Evolutionary conservation across 345 rosid genomes (phyloP), one percentile per base, ranked within the genome.

Genomic region (Moringa oleifera): DNA sequence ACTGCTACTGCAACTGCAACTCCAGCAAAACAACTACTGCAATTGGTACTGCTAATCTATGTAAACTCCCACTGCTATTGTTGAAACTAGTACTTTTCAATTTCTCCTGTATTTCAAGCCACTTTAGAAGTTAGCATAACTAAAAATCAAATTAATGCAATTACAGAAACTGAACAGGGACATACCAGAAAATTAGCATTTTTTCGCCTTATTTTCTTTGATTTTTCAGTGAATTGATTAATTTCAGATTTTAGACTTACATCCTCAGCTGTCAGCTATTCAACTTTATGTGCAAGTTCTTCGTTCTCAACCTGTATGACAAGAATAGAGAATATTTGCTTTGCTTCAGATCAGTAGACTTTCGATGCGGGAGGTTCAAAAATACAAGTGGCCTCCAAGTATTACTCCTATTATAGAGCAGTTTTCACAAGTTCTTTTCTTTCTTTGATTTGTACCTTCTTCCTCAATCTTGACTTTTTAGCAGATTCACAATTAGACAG

Each of bases 401-500:
- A 20, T 12, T 2, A 11, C 37, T 4, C n/a, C 37, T 33, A 33
- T 33, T 5, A n/a, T n/a, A n/a, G n/a, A n/a, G 18, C 1, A 23
- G 1, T 41, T 41, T 41, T 15, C 20, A 31, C 23, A 53, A 4
- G 12, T 15, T n/a, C n/a, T n/a, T n/a, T n/a, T n/a, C n/a, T n/a
- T n/a, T n/a, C n/a, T n/a, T n/a, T n/a, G n/a, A n/a, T 22, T 47
- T 56, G 0, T 71, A 90, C 99, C 97, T 94, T 96, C 79, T 90
- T 94, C 77, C 96, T 86, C 74, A 94, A 71, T 76, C 99, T 85
- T 63, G 99, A 94, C 61, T 97, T 85, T 74, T 96, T 79, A 52
- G 97, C 99, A 58, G 99, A 94, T 75, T 94, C 99, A 71, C 96
- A 73, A 71, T 94, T 94, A 7, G 99, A 94, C 69, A 88, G 99